Base-by-base conservation (phyloP, 768 basidiomycete genomes). In the Kwoniella botswanensis region DNA sequence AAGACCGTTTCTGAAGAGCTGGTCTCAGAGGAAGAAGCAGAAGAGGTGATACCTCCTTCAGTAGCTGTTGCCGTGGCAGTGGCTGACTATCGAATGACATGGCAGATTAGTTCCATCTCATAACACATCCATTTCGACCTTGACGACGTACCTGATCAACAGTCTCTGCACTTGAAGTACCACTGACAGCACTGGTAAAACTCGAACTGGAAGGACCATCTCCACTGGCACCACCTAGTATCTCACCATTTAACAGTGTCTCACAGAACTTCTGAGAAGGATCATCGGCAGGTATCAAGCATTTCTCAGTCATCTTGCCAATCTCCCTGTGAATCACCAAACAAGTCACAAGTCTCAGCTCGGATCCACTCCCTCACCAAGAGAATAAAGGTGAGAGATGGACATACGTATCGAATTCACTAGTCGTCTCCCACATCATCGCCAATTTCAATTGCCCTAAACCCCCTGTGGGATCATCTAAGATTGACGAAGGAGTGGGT, bases 251-350 rank as follows among this genome's bases (percentile, higher is more conserved):
- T 4, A 75, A 42, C 4, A 63, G 26, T 1, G 72, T 75, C 24
- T 65, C 63, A 55, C 77, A 79, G 70, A 71, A 76, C 26, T 54
- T 53, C 53, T 75, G 68, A 17, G 68, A 67, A 1, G 75, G 71
- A 63, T 79, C 74, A 24, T 63, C 63, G 24, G 72, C 59, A 11
- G 67, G 57, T 11, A 67, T 73, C n/a, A 79, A 42, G 71, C 75
- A 79, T 43, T 68, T 69, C 22, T 70, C 62, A n/a, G 67, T 75
- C 46, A 76, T 66, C 13, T 54, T 72, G 1, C 74, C 73, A 12
- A 54, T 65, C 0, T 54, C 54, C 4, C 64, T 65, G 41, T 62
- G 41, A 22, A 54, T 3, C 17, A 21, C 44, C 10, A 63, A 43
- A 3, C 7, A 43, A 4, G 35, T 60, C 44, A 46, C 12, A 46